Percentiles rank a stretch among this genome's conserved stretches.
phyloP scores from a whole-genome alignment of 106 monocot genomes.

The Alisma plantagoaquatica region DNA sequence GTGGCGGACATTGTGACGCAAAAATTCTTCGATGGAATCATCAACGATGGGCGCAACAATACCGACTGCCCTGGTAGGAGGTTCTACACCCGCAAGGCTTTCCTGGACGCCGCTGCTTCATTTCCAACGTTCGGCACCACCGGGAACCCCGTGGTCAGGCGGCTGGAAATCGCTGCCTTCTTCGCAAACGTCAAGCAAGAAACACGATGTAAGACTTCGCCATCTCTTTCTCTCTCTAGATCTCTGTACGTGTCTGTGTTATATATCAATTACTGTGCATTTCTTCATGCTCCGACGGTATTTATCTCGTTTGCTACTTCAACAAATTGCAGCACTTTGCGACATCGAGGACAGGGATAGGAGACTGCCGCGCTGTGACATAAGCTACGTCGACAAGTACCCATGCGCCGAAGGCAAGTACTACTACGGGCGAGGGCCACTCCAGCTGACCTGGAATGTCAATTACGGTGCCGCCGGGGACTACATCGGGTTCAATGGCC shows the following conservation, averaged over 20 bases:
- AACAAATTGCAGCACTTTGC: conserved; percentile 20
- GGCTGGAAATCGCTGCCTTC: conserved; percentile 47
- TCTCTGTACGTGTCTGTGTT: no score
- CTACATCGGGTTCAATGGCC: conserved; percentile 1
- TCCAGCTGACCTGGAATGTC: conserved; percentile 20
- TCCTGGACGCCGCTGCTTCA: conserved; percentile 14
- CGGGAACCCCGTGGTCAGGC: conserved; percentile 28
- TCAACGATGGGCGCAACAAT: conserved; percentile 18
- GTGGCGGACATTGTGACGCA: conserved; percentile 34
- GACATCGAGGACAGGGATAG: conserved; percentile 40
- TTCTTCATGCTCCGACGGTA: no score
- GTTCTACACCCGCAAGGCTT: conserved; percentile 32
- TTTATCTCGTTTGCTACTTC: no score
- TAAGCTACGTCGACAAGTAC: conserved; percentile 11
- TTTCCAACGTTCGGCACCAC: conserved; percentile 23
- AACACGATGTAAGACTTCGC: conserved; percentile 44
- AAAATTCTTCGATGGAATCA: conserved; percentile 37
- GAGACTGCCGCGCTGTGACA: conserved; percentile 27
- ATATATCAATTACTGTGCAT: no score
- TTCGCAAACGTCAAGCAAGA: conserved; percentile 49
- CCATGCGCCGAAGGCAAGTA: conserved; percentile 12
- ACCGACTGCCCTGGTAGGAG: conserved; percentile 21
- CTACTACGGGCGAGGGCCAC: conserved; percentile 32
- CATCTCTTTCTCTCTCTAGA: no score
- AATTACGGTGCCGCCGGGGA: conserved; percentile 6